Conservation (phyloP, 83 land plant species). For the Thuja plicata region DNA sequence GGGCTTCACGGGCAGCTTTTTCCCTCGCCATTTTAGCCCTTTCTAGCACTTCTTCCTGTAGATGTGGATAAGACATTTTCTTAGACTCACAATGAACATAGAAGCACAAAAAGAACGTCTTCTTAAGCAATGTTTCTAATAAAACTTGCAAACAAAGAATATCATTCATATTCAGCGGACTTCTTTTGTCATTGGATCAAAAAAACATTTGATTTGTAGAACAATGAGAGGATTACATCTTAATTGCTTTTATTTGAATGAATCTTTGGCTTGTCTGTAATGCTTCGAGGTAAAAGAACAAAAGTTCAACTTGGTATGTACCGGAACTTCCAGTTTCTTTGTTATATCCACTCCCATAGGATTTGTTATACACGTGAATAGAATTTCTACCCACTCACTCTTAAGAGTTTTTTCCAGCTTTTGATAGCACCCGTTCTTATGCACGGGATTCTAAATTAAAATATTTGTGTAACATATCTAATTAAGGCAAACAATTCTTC, state of each 20-base stretch:
- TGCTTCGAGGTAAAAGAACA: neutral
- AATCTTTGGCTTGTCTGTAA: neutral
- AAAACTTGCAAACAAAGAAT: neutral
- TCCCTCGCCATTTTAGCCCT: constrained; percentile 10
- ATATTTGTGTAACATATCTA: neutral
- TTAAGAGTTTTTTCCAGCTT: no score
- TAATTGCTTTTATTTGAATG: neutral
- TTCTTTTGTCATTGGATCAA: neutral
- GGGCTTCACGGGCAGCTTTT: constrained; percentile 15
- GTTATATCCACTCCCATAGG: neutral
- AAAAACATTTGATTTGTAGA: neutral
- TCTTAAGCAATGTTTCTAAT: neutral
- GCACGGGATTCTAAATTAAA: neutral
- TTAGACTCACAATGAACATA: neutral
- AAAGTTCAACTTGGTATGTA: neutral
- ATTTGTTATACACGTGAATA: neutral
- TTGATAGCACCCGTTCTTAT: neutral
- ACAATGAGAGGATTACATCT: neutral
- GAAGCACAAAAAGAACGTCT: neutral
- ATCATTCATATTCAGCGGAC: neutral
- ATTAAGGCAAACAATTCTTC: neutral
- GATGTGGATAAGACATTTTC: neutral
- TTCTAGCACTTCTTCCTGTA: constrained; percentile 13
- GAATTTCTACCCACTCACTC: neutral
- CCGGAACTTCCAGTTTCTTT: neutral